These are phyloP conservation scores for Aegilops sharonensis DNA, from an alignment of 176 grass and related monocot species.

Conservation along the genomic window DNA sequence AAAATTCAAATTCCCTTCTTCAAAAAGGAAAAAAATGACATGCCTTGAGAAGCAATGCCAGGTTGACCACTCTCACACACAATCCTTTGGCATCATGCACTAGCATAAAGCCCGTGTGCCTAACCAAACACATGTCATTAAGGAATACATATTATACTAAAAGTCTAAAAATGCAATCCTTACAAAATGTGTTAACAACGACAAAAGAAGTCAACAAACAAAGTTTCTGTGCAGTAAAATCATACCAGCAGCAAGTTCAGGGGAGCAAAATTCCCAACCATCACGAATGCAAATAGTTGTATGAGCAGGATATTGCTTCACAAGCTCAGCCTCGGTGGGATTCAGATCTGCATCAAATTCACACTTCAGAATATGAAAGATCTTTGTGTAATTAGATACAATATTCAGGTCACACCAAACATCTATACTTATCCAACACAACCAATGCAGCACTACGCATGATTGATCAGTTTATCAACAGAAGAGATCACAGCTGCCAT, in stretches of 20 bases:
- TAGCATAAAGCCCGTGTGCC: not conserved
- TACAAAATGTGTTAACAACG: constrained; percentile 5
- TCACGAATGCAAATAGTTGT: constrained; percentile 89
- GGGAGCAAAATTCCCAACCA: constrained; percentile 82
- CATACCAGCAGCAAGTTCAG: constrained; percentile 79
- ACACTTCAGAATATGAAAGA: constrained; percentile 11
- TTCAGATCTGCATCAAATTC: constrained; percentile 63
- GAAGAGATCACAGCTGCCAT: not conserved
- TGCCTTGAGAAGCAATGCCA: not conserved
- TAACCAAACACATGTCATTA: constrained; percentile 13
- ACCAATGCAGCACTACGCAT: not conserved
- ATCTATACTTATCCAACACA: not conserved
- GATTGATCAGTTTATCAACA: constrained; percentile 5
- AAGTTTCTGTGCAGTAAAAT: constrained; percentile 26
- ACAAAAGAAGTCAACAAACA: constrained; percentile 9
- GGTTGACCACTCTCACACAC: not conserved
- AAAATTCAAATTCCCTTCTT: not conserved
- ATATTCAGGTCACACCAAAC: constrained; percentile 16
- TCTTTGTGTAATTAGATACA: not conserved
- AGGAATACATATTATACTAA: constrained; percentile 17
- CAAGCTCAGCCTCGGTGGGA: constrained; percentile 60
- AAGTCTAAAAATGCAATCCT: not conserved
- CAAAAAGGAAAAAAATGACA: not conserved
- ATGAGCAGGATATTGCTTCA: constrained; percentile 83
- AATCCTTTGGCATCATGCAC: not conserved